phyloP scores from a whole-genome alignment of 2,329 filamentous ascomycete genomes.

The Alternaria tenuissima region DNA sequence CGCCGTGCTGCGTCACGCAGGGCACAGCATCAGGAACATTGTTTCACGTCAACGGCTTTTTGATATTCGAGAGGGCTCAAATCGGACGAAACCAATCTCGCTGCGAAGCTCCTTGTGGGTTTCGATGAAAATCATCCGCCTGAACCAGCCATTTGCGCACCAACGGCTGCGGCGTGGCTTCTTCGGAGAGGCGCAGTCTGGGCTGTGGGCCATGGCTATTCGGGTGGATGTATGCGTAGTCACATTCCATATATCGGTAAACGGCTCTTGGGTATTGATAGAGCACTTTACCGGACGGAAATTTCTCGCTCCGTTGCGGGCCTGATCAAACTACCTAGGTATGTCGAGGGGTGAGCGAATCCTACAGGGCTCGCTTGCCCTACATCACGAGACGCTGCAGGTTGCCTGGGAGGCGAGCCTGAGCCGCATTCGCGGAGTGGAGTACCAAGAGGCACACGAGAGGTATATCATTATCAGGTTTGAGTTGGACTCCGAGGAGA shows the following conservation, averaged over 20 bases:
- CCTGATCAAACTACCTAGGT: slow-evolving; percentile 14
- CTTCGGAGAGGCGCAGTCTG: slow-evolving; percentile 27
- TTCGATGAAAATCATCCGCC: slow-evolving; percentile 32
- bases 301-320: slow-evolving; percentile 40
- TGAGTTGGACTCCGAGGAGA: slow-evolving; percentile 5
- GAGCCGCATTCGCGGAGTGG: slow-evolving; percentile 23
- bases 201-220: slow-evolving; percentile 23
- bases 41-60: slow-evolving; percentile 34
- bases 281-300: slow-evolving; percentile 36
- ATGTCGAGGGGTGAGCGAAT: slow-evolving; percentile 18
- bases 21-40: slow-evolving; percentile 16
- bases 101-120: slow-evolving; percentile 22
- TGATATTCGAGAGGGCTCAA: slow-evolving; percentile 26
- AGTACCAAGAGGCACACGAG: slow-evolving; percentile 12
- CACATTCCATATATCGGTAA: slow-evolving; percentile 25
- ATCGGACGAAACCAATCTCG: slow-evolving; percentile 27
- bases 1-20: slow-evolving; percentile 20
- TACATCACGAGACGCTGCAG: slow-evolving; percentile 26
- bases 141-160: slow-evolving; percentile 23
- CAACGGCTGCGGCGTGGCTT: slow-evolving; percentile 31
- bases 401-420: slow-evolving; percentile 15
- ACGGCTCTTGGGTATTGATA: slow-evolving; percentile 20
- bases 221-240: slow-evolving; percentile 22
- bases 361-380: slow-evolving; percentile 28
- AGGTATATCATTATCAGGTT: slow-evolving; percentile 12